Base-by-base conservation (phyloP, 202 grass and related monocot genomes). In the Bolboschoenoplectus hybrid region DNA sequence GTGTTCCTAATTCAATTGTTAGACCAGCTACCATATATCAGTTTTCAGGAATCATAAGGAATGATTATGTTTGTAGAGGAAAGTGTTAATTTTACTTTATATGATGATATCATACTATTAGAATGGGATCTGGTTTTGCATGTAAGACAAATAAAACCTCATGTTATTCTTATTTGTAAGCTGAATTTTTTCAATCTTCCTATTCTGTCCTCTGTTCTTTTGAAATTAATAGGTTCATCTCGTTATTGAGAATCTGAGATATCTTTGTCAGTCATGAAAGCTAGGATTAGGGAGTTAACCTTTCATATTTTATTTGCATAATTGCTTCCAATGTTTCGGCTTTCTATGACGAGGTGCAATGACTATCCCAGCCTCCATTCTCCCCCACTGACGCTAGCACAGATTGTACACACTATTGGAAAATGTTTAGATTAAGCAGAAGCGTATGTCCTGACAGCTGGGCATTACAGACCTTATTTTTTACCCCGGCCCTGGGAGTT, bases 221-320 rank as follows among this genome's bases (percentile, higher is more conserved):
- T 61, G 6, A 80, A 58, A 40, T 8, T 14, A 40, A 19, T 1
- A 0, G 6, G 5, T 57, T 60, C 34, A 8, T 58, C 51, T 57
- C 12, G 14, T 78, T 38, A 17, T 16, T 4, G 34, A 78, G 74
- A n/a, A 57, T 58, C 13, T 58, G 52, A 58, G 74, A 14, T 58
- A 78, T 58, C 14, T 78, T 79, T 39, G 35, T 58, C 7, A n/a
- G 35, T 40, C 7, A 36, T 77, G 73, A 55, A 77, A 78, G 7
- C 34, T 56, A 39, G 12, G 51, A 6, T 36, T 55, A 16, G 74
- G 47, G 6, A 77, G 17, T 56, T 12, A 36, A 55, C 51, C n/a
- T 74, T 74, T 16, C n/a, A 39, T 20, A 17, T 78, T 70, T 44
- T 53, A 8, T 1, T 38, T 39, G 49, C 17, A 46, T 7, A 71